These are phyloP conservation scores for Boletus sp. DNA, from an alignment of 1,284 basidiomycete genomes.

Conservation along the genomic window DNA sequence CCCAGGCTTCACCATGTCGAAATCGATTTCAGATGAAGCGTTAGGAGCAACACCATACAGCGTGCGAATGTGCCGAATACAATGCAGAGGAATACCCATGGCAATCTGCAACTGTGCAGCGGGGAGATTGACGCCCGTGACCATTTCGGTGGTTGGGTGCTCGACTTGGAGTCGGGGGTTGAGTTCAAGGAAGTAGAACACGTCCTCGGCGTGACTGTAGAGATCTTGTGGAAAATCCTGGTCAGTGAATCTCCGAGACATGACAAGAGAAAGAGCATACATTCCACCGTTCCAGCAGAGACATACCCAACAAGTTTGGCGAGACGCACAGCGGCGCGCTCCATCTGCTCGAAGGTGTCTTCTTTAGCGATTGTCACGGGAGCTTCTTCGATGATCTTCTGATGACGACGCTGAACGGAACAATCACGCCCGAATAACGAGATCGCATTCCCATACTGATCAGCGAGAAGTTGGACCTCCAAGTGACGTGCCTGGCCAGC, in stretches of 20 bases:
- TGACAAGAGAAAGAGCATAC: constrained; percentile 43
- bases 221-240: constrained; percentile 62
- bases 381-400: constrained; percentile 99
- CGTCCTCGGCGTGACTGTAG: constrained; percentile 91
- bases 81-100: constrained; percentile 97
- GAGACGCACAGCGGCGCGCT: constrained; percentile 95
- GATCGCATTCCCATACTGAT: constrained; percentile 99
- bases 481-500: constrained; percentile 97
- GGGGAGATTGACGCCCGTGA: constrained; percentile 96
- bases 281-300: constrained; percentile 98
- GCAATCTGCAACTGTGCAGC: constrained; percentile 97
- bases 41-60: constrained; percentile 94
- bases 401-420: constrained; percentile 98
- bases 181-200: constrained; percentile 97
- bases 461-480: constrained; percentile 97
- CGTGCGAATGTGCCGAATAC: constrained; percentile 94
- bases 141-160: constrained; percentile 99
- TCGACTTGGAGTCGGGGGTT: constrained; percentile 99
- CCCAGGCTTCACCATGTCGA: constrained; percentile 90
- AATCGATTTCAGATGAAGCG: constrained; percentile 91
- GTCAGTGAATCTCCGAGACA: constrained; percentile 3
- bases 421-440: constrained; percentile 99
- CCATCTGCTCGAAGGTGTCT: constrained; percentile 95
- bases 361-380: constrained; percentile 96
- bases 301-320: constrained; percentile 99